Base-by-base conservation (phyloP, 163 green algal species). In the Chlamydomonas reinhardtii region DNA sequence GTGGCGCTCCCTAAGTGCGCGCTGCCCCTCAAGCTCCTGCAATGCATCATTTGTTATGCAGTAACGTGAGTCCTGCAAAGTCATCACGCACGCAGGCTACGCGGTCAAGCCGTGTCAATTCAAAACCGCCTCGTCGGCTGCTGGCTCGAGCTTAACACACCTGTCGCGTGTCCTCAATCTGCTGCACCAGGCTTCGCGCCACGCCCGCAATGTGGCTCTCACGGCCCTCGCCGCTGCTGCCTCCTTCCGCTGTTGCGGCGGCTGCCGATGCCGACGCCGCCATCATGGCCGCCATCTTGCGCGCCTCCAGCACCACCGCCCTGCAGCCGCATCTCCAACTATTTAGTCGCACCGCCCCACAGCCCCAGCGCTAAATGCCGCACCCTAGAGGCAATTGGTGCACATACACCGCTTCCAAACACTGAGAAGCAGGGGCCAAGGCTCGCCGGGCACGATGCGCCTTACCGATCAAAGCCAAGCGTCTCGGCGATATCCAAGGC, bases 401-500 rank as follows among this genome's bases (percentile, higher is more conserved):
- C n/a, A n/a, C n/a, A n/a, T n/a, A n/a, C n/a, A n/a, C n/a, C n/a
- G n/a, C n/a, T n/a, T n/a, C n/a, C n/a, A n/a, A n/a, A n/a, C n/a
- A n/a, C n/a, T n/a, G n/a, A n/a, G n/a, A n/a, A n/a, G n/a, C n/a
- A n/a, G 39, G 39, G 5, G 5, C 39, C 39, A 56, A 19, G 19
- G 48, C 48, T 19, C 48, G 11, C 48, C 17, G 12, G 6, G 48
- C 48, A 17, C 12, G 12, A 2, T 14, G 11, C 14, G 12, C 14
- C 48, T 56, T 39, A 69, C 52, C 87, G 54, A 48, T 96, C 92
- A 76, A 98, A 98, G 27, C 95, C 95, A 59, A 98, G 90, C 8
- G 92, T 82, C 64, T 82, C 66, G 0, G 96, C 96, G 31, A 98
- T 94, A 62, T 95, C 91, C 31, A 99, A 91, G 0, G 97, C 97